These are phyloP conservation scores for Rutstroemia sp. DNA, from an alignment of 2,329 filamentous ascomycete species.

Conservation along the genomic window DNA sequence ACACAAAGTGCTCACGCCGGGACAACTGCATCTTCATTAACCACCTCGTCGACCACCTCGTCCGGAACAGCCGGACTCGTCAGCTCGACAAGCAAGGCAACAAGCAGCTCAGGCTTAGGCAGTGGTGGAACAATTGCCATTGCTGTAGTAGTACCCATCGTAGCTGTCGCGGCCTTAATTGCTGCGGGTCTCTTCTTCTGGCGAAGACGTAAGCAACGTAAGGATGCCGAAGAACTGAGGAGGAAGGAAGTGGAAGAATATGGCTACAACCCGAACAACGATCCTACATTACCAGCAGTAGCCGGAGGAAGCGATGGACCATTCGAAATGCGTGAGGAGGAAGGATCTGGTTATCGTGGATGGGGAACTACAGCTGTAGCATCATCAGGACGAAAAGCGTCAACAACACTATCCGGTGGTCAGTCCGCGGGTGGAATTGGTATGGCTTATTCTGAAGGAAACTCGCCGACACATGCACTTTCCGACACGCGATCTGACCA, in stretches of 20 bases:
- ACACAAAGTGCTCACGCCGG: conserved; percentile 6
- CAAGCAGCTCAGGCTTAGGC: conserved; percentile 10
- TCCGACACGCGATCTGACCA: conserved; percentile 68
- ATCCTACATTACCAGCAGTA: conserved; percentile 66
- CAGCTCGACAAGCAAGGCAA: background rate
- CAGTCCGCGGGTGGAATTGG: conserved; percentile 44
- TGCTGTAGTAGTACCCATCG: conserved; percentile 89
- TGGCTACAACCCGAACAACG: conserved; percentile 94
- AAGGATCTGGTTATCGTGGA: conserved; percentile 76
- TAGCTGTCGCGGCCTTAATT: conserved; percentile 74
- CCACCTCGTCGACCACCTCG: conserved; percentile 21
- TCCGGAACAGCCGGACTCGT: conserved; percentile 15
- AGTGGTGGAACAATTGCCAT: conserved; percentile 74
- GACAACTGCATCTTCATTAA: conserved; percentile 11
- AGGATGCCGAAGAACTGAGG: conserved; percentile 77
- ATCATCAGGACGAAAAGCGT: conserved; percentile 72
- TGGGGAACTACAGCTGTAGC: conserved; percentile 76
- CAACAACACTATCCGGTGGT: conserved; percentile 81
- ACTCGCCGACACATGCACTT: conserved; percentile 55
- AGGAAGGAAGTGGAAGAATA: conserved; percentile 97
- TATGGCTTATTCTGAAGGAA: conserved; percentile 64
- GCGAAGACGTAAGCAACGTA: conserved; percentile 80
- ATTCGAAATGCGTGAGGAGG: conserved; percentile 68
- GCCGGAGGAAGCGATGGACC: conserved; percentile 41
- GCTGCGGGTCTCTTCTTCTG: conserved; percentile 74